Base-by-base conservation (phyloP, 108 stramenopile genomes). In the Skeletonema tropicum region DNA sequence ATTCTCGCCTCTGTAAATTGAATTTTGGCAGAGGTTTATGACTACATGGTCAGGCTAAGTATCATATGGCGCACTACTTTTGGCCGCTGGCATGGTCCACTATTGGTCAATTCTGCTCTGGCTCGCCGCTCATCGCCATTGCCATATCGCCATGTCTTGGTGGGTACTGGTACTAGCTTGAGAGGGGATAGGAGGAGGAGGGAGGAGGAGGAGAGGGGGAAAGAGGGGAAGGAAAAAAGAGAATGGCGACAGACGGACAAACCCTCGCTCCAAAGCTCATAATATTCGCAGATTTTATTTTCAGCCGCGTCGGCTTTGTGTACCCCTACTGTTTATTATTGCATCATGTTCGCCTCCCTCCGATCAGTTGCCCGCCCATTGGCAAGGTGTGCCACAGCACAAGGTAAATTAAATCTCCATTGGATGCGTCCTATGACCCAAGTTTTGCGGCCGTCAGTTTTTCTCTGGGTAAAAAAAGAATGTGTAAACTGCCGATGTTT, bases 321-420 rank as follows among this genome's bases (percentile, higher is more conserved):
- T 32, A 3, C 4, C 4, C 32, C 32, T 32, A 32, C 4, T 7
- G 33, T 35, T 8, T 23, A 23, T 25, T 55, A 23, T 26, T 15
- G 49, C 72, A 69, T 60, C 7, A 80, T 80, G 73, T 74, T 80
- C 15, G 55, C 75, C n/a, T 55, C 52, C 19, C 61, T 74, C 17
- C 79, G 79, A 74, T 74, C 73, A 49, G 64, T 73, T 46, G 61
- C 73, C 26, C 79, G 73, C 64, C 73, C 79, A 59, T 66, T 80
- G 68, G 79, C 79, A 38, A 70, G 79, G 63, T 57, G 66, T 52
- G 57, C 66, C 52, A 41, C 55, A 11, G 65, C 70, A 30, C 73
- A 70, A 74, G 79, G 79, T 80, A 62, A 73, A 49, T 26, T 26
- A 26, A 35, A 2, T 39, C 2, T 60, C 0, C 39, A 14, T 30